Evolutionary conservation across 2,329 filamentous ascomycete genomes (phyloP).

Genomic region (Cordyceps javanica): DNA sequence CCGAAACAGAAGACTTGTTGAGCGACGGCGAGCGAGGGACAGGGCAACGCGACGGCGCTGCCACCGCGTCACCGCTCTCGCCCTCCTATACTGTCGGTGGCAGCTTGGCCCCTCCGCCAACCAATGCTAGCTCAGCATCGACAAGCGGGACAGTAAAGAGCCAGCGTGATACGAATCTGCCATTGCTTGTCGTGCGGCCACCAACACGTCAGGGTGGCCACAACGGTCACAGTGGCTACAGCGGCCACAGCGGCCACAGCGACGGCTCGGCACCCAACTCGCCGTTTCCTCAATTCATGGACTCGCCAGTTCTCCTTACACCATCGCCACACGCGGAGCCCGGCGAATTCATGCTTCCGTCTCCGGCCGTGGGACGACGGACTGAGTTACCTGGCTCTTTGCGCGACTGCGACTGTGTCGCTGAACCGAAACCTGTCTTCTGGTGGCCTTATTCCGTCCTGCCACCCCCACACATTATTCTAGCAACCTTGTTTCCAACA

Average conservation of each 20-base stretch:
- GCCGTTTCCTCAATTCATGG: constrained; percentile 64
- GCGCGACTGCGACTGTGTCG: constrained; percentile 29
- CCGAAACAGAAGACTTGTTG: background rate
- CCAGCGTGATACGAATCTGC: constrained; percentile 10
- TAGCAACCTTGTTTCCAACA: constrained; percentile 79
- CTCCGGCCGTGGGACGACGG: constrained; percentile 29
- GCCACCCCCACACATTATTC: constrained; percentile 64
- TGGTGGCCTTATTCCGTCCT: constrained; percentile 81
- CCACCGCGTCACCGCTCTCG: constrained; percentile 19
- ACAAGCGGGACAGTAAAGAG: background rate
- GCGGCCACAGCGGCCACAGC: constrained; percentile 37
- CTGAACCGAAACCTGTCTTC: constrained; percentile 41
- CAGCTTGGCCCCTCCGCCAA: constrained; percentile 36
- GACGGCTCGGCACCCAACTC: constrained; percentile 44
- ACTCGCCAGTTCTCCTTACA: constrained; percentile 45
- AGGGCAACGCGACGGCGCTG: constrained; percentile 2
- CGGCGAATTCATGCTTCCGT: constrained; percentile 51
- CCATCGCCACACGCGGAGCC: constrained; percentile 35
- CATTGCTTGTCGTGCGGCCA: constrained; percentile 39
- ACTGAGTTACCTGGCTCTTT: constrained; percentile 43
- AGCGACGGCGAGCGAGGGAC: background rate
- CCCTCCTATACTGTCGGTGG: constrained; percentile 33
- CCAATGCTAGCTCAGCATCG: constrained; percentile 13
- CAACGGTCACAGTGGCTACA: too few species aligned
- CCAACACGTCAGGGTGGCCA: constrained; percentile 37